Evolutionary conservation across 176 grass and related monocot species (phyloP).

Genomic region (Neostapfia colusana): DNA sequence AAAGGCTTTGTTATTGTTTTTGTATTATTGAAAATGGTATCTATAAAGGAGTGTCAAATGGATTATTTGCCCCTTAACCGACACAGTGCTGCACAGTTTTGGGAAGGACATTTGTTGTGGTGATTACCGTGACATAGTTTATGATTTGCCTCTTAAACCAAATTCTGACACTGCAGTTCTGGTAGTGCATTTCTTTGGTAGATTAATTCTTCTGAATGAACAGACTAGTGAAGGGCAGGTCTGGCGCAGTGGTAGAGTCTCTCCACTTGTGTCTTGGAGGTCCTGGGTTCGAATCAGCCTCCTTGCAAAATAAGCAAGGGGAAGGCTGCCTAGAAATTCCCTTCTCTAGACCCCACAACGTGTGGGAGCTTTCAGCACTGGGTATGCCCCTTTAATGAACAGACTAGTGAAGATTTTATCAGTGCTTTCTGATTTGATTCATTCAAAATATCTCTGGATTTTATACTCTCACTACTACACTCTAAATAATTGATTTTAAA

Average conservation of each 20-base stretch:
- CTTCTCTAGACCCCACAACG: no score
- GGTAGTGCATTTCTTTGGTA: neutral
- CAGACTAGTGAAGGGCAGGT: neutral
- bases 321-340: no score
- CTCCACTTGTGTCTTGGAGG: no score
- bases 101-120: neutral
- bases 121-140: neutral
- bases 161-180: neutral
- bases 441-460: conserved; percentile 7
- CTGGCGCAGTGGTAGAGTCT: no score
- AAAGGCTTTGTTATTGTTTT: no score
- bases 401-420: neutral
- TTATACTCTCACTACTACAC: neutral
- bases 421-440: neutral
- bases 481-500: neutral
- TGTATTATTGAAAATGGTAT: neutral
- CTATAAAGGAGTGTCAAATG: conserved; percentile 5
- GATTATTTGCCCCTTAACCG: conserved; percentile 6
- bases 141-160: neutral
- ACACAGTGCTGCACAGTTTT: neutral
- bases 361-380: no score
- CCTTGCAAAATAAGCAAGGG: no score
- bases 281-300: no score
- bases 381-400: no score
- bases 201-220: neutral